A percentile compares a stretch with the other conserved stretches of the same genome.
Conservation (phyloP, 305 asterid species). For the Ajuga reptans region DNA sequence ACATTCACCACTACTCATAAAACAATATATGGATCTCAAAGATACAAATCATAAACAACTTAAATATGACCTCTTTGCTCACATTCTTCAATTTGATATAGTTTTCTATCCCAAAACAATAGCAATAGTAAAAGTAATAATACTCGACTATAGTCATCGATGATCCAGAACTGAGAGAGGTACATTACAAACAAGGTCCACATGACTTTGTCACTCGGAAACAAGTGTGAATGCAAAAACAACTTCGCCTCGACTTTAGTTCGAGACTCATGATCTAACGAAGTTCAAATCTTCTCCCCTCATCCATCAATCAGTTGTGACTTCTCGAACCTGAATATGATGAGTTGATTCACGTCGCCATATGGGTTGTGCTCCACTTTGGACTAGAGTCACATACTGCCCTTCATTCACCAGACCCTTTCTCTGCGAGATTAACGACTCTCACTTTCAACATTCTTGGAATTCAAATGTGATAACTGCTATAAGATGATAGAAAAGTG, state of each 20-base stretch:
- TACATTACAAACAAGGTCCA: no score
- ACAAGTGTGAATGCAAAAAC: no score
- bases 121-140: no score
- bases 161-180: background rate
- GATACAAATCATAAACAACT: background rate
- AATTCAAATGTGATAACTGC: background rate
- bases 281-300: no score
- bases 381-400: slow-evolving; percentile 81
- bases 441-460: background rate
- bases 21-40: background rate
- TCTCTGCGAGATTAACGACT: slow-evolving; percentile 28
- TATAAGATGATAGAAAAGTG: background rate
- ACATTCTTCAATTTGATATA: background rate
- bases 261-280: no score
- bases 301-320: slow-evolving; percentile 38
- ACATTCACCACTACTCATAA: background rate
- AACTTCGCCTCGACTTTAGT: no score
- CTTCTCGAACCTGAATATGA: slow-evolving; percentile 79
- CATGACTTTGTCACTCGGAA: no score
- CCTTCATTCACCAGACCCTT: slow-evolving; percentile 68
- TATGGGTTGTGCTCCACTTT: slow-evolving; percentile 95
- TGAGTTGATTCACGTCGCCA: slow-evolving; percentile 87
- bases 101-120: background rate
- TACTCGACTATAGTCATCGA: background rate
- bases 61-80: background rate